phyloP scores from a whole-genome alignment of 306 rosid genomes.

The Vigna angularis region DNA sequence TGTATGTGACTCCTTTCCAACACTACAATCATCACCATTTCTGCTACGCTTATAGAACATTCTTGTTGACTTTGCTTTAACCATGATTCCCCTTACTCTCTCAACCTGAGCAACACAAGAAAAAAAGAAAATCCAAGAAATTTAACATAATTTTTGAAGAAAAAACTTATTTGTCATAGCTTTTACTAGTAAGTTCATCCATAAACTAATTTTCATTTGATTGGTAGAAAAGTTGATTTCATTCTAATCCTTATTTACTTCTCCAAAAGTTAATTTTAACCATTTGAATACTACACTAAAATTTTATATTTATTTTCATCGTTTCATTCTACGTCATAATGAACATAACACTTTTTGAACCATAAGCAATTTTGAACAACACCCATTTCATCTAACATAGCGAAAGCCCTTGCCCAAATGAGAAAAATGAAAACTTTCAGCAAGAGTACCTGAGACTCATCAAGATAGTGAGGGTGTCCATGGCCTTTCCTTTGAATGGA shows the following conservation, averaged over 20 bases:
- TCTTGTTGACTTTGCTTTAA: not conserved
- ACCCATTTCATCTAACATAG: not conserved
- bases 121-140: not conserved
- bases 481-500: conserved; percentile 56
- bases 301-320: not conserved
- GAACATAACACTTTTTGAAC: not conserved
- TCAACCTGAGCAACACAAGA: conserved; percentile 5
- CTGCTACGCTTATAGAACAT: not conserved
- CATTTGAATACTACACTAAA: not conserved
- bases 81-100: not conserved
- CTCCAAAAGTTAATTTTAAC: not conserved
- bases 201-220: not conserved
- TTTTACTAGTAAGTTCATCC: not conserved
- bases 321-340: not conserved
- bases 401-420: conserved; percentile 5
- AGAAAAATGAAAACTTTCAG: not conserved
- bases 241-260: not conserved
- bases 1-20: not conserved
- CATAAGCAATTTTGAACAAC: not conserved
- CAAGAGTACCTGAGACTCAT: conserved; percentile 73
- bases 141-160: not conserved
- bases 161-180: no score
- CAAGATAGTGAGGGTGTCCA: conserved; percentile 65
- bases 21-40: not conserved
- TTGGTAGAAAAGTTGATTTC: not conserved